A percentile compares a stretch with the other conserved stretches of the same genome.
Evolutionary conservation across 352 stramenopile genomes (phyloP).

Genomic region (Discostella stelligera): DNA sequence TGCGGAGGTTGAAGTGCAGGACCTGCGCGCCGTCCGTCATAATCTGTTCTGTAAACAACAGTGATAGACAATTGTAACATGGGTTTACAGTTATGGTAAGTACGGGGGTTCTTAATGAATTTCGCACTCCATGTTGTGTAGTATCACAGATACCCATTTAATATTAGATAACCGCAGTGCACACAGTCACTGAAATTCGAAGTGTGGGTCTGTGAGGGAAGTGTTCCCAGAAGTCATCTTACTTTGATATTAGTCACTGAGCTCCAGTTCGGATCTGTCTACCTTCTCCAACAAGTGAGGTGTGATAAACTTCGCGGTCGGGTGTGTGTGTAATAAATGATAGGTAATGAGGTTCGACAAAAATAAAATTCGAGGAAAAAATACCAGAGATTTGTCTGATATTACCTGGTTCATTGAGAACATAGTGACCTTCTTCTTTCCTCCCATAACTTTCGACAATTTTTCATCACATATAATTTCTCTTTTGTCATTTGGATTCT

Average conservation of each 20-base stretch:
- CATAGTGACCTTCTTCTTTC: constrained; percentile 75
- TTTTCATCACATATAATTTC: constrained; percentile 78
- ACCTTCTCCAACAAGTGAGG: constrained; percentile 78
- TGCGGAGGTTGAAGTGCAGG: constrained; percentile 14
- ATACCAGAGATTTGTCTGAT: neutral
- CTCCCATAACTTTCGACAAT: constrained; percentile 67
- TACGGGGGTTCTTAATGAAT: no score
- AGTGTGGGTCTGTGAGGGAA: no score
- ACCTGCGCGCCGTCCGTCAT: constrained; percentile 12
- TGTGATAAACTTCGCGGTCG: constrained; percentile 47
- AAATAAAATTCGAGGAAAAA: neutral
- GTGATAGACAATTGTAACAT: neutral
- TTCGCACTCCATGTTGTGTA: no score
- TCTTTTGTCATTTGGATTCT: constrained; percentile 79
- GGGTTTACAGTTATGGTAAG: neutral
- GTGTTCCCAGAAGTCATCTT: neutral
- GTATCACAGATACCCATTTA: no score
- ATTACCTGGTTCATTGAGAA: constrained; percentile 75
- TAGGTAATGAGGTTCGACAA: neutral
- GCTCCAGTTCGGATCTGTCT: constrained; percentile 44
- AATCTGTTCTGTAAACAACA: constrained; percentile 13
- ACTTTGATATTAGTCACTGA: constrained; percentile 16
- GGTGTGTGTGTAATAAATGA: neutral
- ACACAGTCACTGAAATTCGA: neutral
- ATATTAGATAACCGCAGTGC: no score